Percentiles rank a stretch among this genome's conserved stretches.
Evolutionary conservation across 257 asterid species (phyloP).

Genomic region (Fraxinus cuspidata): DNA sequence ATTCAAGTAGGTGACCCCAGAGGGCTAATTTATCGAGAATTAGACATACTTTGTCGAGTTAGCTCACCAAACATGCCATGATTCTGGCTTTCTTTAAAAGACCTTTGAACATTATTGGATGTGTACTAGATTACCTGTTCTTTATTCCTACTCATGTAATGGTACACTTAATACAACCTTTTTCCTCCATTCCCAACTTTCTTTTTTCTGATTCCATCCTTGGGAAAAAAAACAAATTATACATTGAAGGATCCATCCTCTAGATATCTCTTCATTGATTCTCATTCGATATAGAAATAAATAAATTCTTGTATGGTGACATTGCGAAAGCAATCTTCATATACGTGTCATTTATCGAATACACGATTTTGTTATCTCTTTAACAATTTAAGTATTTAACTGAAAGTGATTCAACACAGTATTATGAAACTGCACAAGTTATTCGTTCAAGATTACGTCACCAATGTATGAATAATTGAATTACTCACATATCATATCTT

Average conservation of each 20-base stretch:
- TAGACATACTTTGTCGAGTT: not conserved
- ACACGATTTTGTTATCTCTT: too few species aligned
- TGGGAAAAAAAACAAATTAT: not conserved
- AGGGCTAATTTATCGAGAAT: not conserved
- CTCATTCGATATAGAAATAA: not conserved
- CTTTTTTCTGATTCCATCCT: not conserved
- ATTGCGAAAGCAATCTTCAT: slow-evolving; percentile 22
- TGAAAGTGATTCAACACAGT: too few species aligned
- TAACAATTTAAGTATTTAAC: too few species aligned
- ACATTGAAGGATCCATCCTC: too few species aligned
- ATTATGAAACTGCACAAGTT: not conserved
- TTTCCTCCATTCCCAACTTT: slow-evolving; percentile 19
- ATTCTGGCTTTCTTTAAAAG: not conserved
- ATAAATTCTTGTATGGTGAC: not conserved
- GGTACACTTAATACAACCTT: not conserved
- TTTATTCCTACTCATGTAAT: not conserved
- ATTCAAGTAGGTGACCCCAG: not conserved
- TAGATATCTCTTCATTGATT: not conserved
- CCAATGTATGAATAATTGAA: too few species aligned
- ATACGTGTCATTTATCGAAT: not conserved
- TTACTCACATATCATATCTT: too few species aligned
- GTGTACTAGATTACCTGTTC: not conserved
- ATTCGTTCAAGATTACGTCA: too few species aligned
- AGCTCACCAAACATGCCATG: too few species aligned
- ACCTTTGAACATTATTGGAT: not conserved